Percentiles rank a stretch among this genome's conserved stretches.
phyloP scores from a whole-genome alignment of 116 monocot genomes.

The Zostera marina region DNA sequence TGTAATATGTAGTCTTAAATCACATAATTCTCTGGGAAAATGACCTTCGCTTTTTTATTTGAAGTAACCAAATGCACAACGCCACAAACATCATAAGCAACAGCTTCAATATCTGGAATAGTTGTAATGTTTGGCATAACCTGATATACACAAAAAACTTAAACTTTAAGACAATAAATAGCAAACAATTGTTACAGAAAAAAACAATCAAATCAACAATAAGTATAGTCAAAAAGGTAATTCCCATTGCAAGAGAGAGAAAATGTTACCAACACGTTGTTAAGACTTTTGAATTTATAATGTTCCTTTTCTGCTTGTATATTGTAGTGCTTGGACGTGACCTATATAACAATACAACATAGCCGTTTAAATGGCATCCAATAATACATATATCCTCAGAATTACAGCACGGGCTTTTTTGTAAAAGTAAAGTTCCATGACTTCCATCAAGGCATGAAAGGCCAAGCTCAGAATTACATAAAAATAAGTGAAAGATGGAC shows the following conservation, averaged over 20 bases:
- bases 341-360: slow-evolving; percentile 22
- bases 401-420: too few species aligned
- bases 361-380: neutral
- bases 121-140: slow-evolving; percentile 80
- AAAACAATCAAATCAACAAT: neutral
- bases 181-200: too few species aligned
- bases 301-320: slow-evolving; percentile 72
- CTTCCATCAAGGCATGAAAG: too few species aligned
- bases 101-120: slow-evolving; percentile 65
- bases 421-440: too few species aligned
- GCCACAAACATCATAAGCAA: slow-evolving; percentile 79
- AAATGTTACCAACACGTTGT: slow-evolving; percentile 64
- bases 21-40: neutral
- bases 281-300: slow-evolving; percentile 50
- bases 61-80: slow-evolving; percentile 29
- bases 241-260: neutral
- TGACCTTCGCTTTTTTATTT: slow-evolving; percentile 70
- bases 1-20: neutral
- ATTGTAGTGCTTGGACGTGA: slow-evolving; percentile 76
- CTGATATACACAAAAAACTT: slow-evolving; percentile 14
- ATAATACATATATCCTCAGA: too few species aligned
- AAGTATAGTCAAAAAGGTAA: neutral
- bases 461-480: too few species aligned
- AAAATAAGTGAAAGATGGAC: too few species aligned
- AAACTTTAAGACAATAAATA: neutral